Percentiles rank a stretch among this genome's conserved stretches.
Conservation (phyloP, 495 filamentous ascomycete genomes). For the Penicillium alfredii region DNA sequence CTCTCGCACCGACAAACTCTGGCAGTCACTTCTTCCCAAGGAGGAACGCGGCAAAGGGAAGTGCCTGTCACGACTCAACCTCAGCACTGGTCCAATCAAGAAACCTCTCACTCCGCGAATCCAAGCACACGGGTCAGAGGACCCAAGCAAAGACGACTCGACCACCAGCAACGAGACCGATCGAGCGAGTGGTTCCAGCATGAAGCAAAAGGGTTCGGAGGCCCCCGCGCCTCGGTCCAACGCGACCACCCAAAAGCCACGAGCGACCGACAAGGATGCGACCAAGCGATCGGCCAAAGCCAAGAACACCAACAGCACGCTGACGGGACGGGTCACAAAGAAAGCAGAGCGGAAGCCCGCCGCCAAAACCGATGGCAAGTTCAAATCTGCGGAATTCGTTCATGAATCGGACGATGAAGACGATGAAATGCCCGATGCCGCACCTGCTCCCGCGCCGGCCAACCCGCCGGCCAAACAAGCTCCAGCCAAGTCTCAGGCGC, state of each 20-base stretch:
- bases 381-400: constrained; percentile 71
- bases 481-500: constrained; percentile 6
- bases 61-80: constrained; percentile 66
- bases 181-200: constrained; percentile 36
- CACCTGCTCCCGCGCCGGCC: constrained; percentile 16
- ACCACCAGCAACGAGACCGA: constrained; percentile 51
- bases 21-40: constrained; percentile 71
- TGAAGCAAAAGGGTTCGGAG: constrained; percentile 42
- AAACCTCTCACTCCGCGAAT: constrained; percentile 50
- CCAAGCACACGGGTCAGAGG: constrained; percentile 51
- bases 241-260: constrained; percentile 51
- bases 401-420: constrained; percentile 71
- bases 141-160: constrained; percentile 33
- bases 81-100: constrained; percentile 51
- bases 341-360: constrained; percentile 45
- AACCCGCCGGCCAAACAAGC: constrained; percentile 13
- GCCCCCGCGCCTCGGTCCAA: constrained; percentile 50
- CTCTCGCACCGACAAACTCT: constrained; percentile 63
- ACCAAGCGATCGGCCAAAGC: constrained; percentile 56
- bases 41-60: constrained; percentile 76
- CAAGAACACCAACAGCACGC: constrained; percentile 41
- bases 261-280: constrained; percentile 53
- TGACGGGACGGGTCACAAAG: constrained; percentile 48
- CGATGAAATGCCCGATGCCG: constrained; percentile 42
- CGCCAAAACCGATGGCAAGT: constrained; percentile 39